Base-by-base conservation (phyloP, 2,329 filamentous ascomycete species). In the Periconia macrospinosa region DNA sequence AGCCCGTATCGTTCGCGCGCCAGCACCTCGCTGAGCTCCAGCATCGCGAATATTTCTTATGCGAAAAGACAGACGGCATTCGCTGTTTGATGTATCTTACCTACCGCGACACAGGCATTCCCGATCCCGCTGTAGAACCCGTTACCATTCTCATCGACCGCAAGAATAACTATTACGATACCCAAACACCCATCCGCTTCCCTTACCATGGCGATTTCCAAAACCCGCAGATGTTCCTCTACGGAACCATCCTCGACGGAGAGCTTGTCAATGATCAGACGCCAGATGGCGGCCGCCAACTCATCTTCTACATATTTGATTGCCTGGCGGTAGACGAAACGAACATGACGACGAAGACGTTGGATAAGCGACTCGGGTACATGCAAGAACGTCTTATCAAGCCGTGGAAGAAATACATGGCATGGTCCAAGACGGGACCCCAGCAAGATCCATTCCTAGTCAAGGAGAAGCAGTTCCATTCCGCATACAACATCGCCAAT, bases 31-130 rank as follows among this genome's bases (percentile, higher is more conserved):
- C 86, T n/a, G 92, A 95, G 76, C 83, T 99, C 35, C 86, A 88
- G 57, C 81, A 82, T 54, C 82, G 89, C 69, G 94, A 97, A 75
- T 99, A 97, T 79, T 99, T 92, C 72, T 89, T 99, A 60, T 97
- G 93, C 80, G 94, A 99, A 76, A 99, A 99, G 79, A 96, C 93
- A 1, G 94, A 99, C 71, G 94, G 94, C 50, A 91, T 97, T 59
- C 87, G 94, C 59, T 97, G 95, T 73, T 84, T 99, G n/a, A 84
- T 99, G 60, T 97, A 95, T 79, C 86, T 94, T 60, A 91, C 90
- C 47, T 87, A 88, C 69, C 78, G 79, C 20, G 82, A 86, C 41
- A 71, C 70, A 46, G 91, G 95, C 71, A 27, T 27, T 27, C 23
- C 23, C 8, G 20, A 57, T 15, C 50, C 44, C 10, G 56, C 49